Percentiles rank a stretch among this genome's conserved stretches.
Evolutionary conservation across 345 rosid species (phyloP).

Genomic region (Citrus maxima): DNA sequence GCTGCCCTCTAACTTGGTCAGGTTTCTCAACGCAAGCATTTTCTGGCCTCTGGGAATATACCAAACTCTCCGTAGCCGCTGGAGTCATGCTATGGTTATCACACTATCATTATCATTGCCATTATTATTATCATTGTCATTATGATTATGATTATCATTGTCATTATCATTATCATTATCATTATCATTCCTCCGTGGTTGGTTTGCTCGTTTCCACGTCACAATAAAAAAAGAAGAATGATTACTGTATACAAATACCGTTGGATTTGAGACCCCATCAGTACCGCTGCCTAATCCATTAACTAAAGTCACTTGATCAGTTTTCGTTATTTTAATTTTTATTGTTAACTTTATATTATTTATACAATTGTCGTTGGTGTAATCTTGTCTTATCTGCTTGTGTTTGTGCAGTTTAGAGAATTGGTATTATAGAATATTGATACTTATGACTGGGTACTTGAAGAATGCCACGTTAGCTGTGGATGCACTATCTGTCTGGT

Average conservation of each 20-base stretch:
- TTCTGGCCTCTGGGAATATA: slow-evolving; percentile 58
- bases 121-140: background rate
- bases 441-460: slow-evolving; percentile 66
- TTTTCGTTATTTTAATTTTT: no score
- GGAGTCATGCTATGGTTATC: slow-evolving; percentile 81
- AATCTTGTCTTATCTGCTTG: background rate
- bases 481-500: slow-evolving; percentile 56
- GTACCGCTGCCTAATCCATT: background rate
- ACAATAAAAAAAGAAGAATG: no score
- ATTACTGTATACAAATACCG: no score
- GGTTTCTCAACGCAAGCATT: slow-evolving; percentile 62
- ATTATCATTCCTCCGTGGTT: background rate
- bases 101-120: background rate
- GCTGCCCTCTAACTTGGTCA: slow-evolving; percentile 69
- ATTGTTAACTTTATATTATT: no score
- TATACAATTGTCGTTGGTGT: no score
- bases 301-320: background rate
- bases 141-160: no score
- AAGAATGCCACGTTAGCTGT: slow-evolving; percentile 50
- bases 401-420: slow-evolving; percentile 51
- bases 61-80: slow-evolving; percentile 61
- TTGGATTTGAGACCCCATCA: no score
- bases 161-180: background rate
- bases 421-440: slow-evolving; percentile 72
- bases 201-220: background rate